A percentile compares a stretch with the other conserved stretches of the same genome.
Evolutionary conservation across 768 basidiomycete genomes (phyloP).

Genomic region (Leccinum subgranulosum): DNA sequence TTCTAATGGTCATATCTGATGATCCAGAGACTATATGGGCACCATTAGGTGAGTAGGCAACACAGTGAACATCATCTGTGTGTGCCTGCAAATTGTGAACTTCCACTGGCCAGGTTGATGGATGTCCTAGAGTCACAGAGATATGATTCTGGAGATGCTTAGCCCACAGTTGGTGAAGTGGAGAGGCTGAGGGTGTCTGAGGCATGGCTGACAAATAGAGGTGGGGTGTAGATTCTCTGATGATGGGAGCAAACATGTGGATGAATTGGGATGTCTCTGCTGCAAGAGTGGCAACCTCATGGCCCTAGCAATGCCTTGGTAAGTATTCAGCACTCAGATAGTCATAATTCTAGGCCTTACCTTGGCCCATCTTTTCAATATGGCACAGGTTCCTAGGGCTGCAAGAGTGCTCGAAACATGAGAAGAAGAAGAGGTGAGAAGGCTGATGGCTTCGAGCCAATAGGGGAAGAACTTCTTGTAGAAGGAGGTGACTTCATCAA

Average conservation of each 20-base stretch:
- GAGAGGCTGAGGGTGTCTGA: slow-evolving; percentile 28
- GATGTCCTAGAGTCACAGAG: slow-evolving; percentile 8
- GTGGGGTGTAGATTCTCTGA: slow-evolving; percentile 33
- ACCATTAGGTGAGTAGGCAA: slow-evolving; percentile 24
- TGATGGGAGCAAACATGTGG: slow-evolving; percentile 25
- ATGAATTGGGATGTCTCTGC: slow-evolving; percentile 31
- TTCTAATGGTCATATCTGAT: slow-evolving; percentile 15
- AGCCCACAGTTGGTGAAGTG: slow-evolving; percentile 23
- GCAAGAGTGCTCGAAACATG: slow-evolving; percentile 2
- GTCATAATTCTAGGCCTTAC: background rate
- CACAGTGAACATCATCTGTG: slow-evolving; percentile 6
- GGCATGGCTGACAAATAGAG: slow-evolving; percentile 40
- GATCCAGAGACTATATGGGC: slow-evolving; percentile 27
- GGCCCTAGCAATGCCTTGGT: slow-evolving; percentile 7
- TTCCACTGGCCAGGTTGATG: slow-evolving; percentile 15
- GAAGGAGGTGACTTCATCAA: slow-evolving; percentile 18
- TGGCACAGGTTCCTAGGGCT: slow-evolving; percentile 12
- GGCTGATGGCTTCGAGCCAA: slow-evolving; percentile 39
- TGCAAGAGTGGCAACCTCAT: slow-evolving; percentile 14
- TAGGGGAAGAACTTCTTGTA: slow-evolving; percentile 28
- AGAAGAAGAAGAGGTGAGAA: slow-evolving; percentile 5
- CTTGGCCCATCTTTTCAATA: slow-evolving; percentile 17
- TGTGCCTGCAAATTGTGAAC: slow-evolving; percentile 15
- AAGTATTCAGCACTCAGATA: background rate
- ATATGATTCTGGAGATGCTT: slow-evolving; percentile 16